Evolutionary conservation across 2,329 filamentous ascomycete genomes (phyloP).

Genomic region (Botrytis galanthina): DNA sequence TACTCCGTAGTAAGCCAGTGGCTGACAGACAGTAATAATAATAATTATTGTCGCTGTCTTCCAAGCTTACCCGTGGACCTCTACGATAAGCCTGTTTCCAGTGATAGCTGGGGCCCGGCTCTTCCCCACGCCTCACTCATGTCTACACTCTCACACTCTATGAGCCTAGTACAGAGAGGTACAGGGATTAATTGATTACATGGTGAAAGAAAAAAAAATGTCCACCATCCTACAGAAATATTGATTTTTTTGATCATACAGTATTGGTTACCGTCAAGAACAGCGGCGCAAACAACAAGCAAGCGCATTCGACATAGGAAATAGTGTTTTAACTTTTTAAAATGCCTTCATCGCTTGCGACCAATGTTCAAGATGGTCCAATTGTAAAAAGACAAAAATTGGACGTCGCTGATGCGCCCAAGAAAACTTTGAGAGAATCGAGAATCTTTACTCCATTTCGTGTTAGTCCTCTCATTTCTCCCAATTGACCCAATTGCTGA

Average conservation of each 20-base stretch:
- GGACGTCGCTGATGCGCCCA: constrained; percentile 43
- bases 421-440: constrained; percentile 54
- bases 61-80: no score
- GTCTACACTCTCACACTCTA: no score
- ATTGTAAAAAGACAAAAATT: constrained; percentile 76
- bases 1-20: neutral
- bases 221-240: neutral
- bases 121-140: neutral
- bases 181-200: constrained; percentile 13
- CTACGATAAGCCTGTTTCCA: neutral
- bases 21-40: neutral
- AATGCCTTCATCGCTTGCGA: constrained; percentile 46
- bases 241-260: neutral
- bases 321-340: constrained; percentile 17
- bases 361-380: constrained; percentile 54
- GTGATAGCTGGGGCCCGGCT: neutral
- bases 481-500: constrained; percentile 24
- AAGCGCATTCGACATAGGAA: neutral
- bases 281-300: constrained; percentile 2
- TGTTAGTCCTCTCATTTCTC: constrained; percentile 52
- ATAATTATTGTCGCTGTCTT: neutral
- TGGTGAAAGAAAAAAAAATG: neutral
- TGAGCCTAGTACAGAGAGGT: neutral
- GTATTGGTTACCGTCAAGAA: neutral
- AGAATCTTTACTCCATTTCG: constrained; percentile 91